Base-by-base conservation (phyloP, 1,284 basidiomycete species). In the Cryptococcus maquisensis region DNA sequence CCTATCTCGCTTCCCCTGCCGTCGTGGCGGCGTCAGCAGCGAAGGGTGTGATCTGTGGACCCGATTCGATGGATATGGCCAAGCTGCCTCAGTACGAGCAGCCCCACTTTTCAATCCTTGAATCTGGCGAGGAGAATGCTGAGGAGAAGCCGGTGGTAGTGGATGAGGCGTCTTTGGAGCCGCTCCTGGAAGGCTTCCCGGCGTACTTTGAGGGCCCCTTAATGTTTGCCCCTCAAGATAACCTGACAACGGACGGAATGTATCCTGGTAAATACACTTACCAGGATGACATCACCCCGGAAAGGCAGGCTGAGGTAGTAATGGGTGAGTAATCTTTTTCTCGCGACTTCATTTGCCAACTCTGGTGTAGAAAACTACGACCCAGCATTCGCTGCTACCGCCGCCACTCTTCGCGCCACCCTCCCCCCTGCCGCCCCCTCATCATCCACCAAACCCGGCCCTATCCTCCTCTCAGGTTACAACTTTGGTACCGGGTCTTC, bases 221-320 rank as follows among this genome's bases (percentile, higher is more conserved):
- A 8, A 80, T 98, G 47, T 99, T 98, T 69, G 84, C 86, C 0
- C 95, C 96, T 0, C 93, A 98, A 71, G 95, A 98, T 76, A 99
- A 99, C 74, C 77, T 99, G 55, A 98, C 95, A 74, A 99, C 95
- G 1, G 95, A 99, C 70, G 96, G 90, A 5, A 92, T 99, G 71
- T 99, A 99, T 78, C 96, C 95, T 0, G 96, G 95, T 36, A 99
- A 98, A 77, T 99, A 99, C 77, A 99, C 96, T 0, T 98, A 99
- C 77, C 93, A 97, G 76, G 95, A 99, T 74, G 96, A 98, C 72
- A 97, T 99, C 69, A 98, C 95, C 0, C 90, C 94, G 36, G 86
- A 86, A 61, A 84, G 86, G 28, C 95, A 98, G 75, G 94, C 93
- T 1, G 84, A 96, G 68, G 89, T 98, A n/a, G 95, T 98, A 35